phyloP scores from a whole-genome alignment of 805 yeast species.

The Candida pseudoglaebosa region DNA sequence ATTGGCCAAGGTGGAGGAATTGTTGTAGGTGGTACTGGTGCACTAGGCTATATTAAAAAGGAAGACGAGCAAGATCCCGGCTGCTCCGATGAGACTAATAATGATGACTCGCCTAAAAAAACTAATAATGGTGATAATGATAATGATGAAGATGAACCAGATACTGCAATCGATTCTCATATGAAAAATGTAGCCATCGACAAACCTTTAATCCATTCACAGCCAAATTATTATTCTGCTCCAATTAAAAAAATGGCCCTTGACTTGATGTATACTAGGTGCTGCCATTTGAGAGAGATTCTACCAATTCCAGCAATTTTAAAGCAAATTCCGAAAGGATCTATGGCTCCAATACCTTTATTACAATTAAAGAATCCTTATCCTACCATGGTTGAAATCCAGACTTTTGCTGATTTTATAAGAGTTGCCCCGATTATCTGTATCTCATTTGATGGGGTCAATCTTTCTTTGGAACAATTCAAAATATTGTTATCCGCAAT shows the following conservation, averaged over 20 bases:
- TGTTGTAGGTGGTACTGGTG: constrained; percentile 78
- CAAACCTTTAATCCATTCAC: constrained; percentile 27
- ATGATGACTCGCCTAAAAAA: constrained; percentile 8
- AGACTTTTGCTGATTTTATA: constrained; percentile 84
- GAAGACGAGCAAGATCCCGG: constrained; percentile 6
- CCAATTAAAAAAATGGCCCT: constrained; percentile 47
- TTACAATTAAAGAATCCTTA: constrained; percentile 78
- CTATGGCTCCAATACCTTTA: constrained; percentile 68
- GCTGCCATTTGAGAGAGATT: constrained; percentile 90
- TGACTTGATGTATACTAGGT: constrained; percentile 81
- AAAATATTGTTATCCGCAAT: constrained; percentile 68
- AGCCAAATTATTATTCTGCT: constrained; percentile 19
- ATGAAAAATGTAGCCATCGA: constrained; percentile 26
- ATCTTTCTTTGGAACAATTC: constrained; percentile 71
- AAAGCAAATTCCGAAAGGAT: constrained; percentile 67
- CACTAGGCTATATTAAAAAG: constrained; percentile 41
- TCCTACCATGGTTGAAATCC: constrained; percentile 84
- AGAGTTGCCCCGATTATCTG: constrained; percentile 79
- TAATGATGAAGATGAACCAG: constrained; percentile 15
- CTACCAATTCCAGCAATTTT: constrained; percentile 87
- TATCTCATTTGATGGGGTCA: constrained; percentile 75
- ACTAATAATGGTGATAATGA: constrained; percentile 15
- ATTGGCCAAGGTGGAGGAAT: constrained; percentile 56
- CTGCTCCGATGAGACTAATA: neutral
- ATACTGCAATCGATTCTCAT: constrained; percentile 19